Evolutionary conservation across 352 stramenopile genomes (phyloP), one percentile per base, ranked within the genome.

Genomic region (Phytophthora rubi): DNA sequence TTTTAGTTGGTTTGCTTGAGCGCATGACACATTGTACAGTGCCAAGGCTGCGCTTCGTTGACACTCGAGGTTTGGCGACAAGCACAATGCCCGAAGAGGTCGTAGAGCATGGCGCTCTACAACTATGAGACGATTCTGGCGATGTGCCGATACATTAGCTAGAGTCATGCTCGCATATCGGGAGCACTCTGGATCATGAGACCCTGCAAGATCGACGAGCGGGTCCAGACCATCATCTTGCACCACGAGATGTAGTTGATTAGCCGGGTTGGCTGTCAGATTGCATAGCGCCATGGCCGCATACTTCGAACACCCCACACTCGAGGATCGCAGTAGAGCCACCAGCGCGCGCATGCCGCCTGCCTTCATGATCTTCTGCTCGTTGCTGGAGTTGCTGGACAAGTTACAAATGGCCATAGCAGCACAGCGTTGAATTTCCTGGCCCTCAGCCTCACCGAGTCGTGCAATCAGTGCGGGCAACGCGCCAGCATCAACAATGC

Each of bases 21-120:
- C 91, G 52, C 93, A 98, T 7, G 93, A 98, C 4, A 99, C 83
- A 60, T 99, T 99, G 86, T 98, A 99, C 12, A 99, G 79, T 12
- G 94, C 88, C 6, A 99, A 78, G 4, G 92, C 91, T 8, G 90
- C 92, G 28, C 90, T 97, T 56, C 95, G 89, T 60, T 98, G 93
- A 57, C 92, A 94, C 61, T 98, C 94, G 16, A 98, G 79, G 49
- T 92, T 89, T 18, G 85, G 76, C 15, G 85, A 90, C 57, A 91
- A 87, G 35, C 92, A 89, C 18, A 98, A 81, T 15, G 73, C 84
- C 18, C 83, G 84, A 26, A 99, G 73, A 15, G 88, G 91, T 6
- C 66, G 67, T 26, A 99, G 61, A 8, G 82, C 93, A 16, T 92
- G 81, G 12, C 85, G 82, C 23, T 97, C 81, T 6, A 99, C 91